These are phyloP conservation scores for Globisporangium splendens DNA, from an alignment of 352 stramenopile species.

Conservation along the genomic window DNA sequence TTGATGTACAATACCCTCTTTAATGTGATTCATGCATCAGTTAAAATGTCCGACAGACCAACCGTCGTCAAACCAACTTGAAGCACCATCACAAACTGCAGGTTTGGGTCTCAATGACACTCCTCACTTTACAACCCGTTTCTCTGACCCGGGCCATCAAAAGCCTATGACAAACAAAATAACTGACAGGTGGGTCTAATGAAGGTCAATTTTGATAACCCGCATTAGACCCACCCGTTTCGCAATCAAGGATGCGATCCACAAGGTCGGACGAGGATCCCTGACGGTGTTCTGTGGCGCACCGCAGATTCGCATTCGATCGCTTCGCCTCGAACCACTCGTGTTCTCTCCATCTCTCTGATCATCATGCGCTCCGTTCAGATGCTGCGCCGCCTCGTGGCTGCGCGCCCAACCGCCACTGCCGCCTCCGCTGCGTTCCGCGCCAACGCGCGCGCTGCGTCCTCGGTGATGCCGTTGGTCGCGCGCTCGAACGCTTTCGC, in stretches of 20 bases:
- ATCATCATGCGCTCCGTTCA: slow-evolving; percentile 16
- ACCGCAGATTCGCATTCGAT: slow-evolving; percentile 7
- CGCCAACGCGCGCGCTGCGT: neutral
- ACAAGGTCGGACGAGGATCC: too few relatives aligned
- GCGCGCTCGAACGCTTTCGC: slow-evolving; percentile 1
- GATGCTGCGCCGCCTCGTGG: slow-evolving; percentile 14
- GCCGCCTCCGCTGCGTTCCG: slow-evolving; percentile 4
- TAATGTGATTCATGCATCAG: neutral
- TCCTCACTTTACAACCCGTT: neutral
- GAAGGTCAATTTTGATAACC: too few relatives aligned
- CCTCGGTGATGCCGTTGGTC: neutral
- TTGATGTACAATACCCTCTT: neutral
- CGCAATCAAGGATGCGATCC: too few relatives aligned
- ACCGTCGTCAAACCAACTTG: neutral
- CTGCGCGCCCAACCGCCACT: slow-evolving; percentile 6
- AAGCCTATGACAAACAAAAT: too few relatives aligned
- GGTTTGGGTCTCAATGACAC: neutral
- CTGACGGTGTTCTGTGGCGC: too few relatives aligned
- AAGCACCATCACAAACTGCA: neutral
- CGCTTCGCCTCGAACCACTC: neutral
- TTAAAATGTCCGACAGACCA: neutral
- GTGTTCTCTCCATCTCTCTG: neutral
- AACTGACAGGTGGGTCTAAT: too few relatives aligned
- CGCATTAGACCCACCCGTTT: too few relatives aligned
- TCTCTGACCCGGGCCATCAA: too few relatives aligned